Conservation (phyloP, 257 asterid genomes). For the Prunella vulgaris region DNA sequence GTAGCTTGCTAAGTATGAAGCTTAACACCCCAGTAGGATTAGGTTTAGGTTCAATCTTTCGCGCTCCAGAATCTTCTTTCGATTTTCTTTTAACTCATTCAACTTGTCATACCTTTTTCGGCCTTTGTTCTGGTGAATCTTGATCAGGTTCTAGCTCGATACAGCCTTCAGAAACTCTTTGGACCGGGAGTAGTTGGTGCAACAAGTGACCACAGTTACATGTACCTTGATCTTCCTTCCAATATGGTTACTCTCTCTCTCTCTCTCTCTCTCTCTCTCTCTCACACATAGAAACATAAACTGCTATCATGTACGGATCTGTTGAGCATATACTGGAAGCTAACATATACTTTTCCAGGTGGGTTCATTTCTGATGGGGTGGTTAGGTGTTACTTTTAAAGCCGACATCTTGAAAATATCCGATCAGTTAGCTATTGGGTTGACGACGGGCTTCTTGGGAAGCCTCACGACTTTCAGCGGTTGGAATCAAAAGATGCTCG, state of each 20-base stretch:
- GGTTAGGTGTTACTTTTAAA: conserved; percentile 90
- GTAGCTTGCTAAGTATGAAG: too few species aligned
- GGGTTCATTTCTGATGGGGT: conserved; percentile 96
- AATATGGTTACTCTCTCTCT: conserved; percentile 59
- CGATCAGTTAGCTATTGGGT: conserved; percentile 64
- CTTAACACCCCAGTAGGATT: too few species aligned
- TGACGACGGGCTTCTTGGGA: conserved; percentile 86
- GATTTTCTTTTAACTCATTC: too few species aligned
- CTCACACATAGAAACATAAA: not conserved
- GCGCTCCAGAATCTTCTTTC: too few species aligned
- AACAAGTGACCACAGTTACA: conserved; percentile 63
- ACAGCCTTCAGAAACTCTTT: conserved; percentile 66
- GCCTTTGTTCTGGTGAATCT: not conserved
- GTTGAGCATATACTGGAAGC: not conserved
- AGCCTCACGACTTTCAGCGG: conserved; percentile 98
- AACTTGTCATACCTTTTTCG: not conserved
- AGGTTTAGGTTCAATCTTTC: too few species aligned
- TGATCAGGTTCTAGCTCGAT: conserved; percentile 62
- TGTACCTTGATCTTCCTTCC: conserved; percentile 86
- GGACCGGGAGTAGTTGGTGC: conserved; percentile 71
- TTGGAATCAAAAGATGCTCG: conserved; percentile 92
- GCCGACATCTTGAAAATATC: conserved; percentile 55
- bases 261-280: conserved; percentile 12
- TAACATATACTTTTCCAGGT: conserved; percentile 37
- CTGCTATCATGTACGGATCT: too few species aligned